A percentile compares a stretch with the other conserved stretches of the same genome.
phyloP scores from a whole-genome alignment of 345 rosid species.

The Populus pruinosa region DNA sequence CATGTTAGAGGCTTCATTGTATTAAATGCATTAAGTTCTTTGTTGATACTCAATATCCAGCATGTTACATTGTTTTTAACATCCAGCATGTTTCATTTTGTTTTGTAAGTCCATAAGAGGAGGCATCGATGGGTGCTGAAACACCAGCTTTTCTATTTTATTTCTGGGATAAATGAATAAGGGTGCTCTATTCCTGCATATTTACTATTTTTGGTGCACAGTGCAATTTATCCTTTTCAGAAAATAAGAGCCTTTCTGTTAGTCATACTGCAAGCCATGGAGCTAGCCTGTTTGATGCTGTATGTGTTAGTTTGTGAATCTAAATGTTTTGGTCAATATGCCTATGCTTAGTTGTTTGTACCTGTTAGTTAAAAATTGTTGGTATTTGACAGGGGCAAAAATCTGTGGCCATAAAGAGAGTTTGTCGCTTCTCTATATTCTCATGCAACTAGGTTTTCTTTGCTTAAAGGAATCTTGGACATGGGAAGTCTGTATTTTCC shows the following conservation, averaged over 20 bases:
- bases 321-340: not conserved
- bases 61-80: not conserved
- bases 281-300: not conserved
- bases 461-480: not conserved
- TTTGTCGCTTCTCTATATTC: not conserved
- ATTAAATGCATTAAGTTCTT: not conserved
- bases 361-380: not conserved
- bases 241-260: not conserved
- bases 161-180: conserved; percentile 26
- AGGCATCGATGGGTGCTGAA: conserved; percentile 21
- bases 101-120: conserved; percentile 12
- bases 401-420: not conserved
- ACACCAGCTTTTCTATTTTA: not conserved
- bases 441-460: not conserved
- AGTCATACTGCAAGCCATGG: not conserved
- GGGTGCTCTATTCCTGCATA: conserved; percentile 18
- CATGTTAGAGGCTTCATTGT: not conserved
- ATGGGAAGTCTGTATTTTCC: conserved; percentile 8
- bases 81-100: not conserved
- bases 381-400: not conserved
- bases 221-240: not conserved
- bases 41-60: not conserved
- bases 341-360: not conserved
- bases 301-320: not conserved
- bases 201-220: not conserved